phyloP scores from a whole-genome alignment of 2,329 filamentous ascomycete species.

The Colletotrichum chlorophyti region DNA sequence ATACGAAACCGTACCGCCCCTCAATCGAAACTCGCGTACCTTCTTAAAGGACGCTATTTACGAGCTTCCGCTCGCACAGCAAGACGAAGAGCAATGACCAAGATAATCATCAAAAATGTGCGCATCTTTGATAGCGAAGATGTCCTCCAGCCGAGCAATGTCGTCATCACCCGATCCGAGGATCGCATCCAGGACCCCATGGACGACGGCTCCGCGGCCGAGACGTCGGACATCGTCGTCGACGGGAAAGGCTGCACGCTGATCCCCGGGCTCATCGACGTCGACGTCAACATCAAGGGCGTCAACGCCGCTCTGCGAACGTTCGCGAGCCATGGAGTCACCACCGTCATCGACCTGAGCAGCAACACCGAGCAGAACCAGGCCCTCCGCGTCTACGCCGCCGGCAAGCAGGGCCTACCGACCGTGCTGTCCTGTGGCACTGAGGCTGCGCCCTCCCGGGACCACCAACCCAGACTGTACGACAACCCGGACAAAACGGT shows the following conservation, averaged over 20 bases:
- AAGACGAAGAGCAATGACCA: not conserved
- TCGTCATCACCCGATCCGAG: constrained; percentile 5
- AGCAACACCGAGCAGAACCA: constrained; percentile 23
- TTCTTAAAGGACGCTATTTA: too few species aligned
- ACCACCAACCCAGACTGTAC: not conserved
- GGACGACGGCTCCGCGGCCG: not conserved
- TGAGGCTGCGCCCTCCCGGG: not conserved
- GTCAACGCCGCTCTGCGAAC: constrained; percentile 1
- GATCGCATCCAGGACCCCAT: not conserved
- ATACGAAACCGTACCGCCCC: too few species aligned
- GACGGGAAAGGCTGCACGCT: constrained; percentile 12
- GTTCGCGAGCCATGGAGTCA: constrained; percentile 8
- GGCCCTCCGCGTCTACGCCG: constrained; percentile 14
- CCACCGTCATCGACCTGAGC: constrained; percentile 19
- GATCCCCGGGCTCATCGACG: constrained; percentile 18
- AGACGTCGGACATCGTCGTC: not conserved
- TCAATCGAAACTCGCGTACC: too few species aligned
- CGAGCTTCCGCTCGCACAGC: too few species aligned
- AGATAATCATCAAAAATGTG: constrained; percentile 13
- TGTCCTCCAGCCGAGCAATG: not conserved
- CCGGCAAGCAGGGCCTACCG: not conserved
- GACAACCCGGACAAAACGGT: not conserved
- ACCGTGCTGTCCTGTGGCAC: constrained; percentile 12
- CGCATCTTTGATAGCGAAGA: constrained; percentile 30
- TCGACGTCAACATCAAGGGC: constrained; percentile 7